These are phyloP conservation scores for Penicillium sp. DNA, from an alignment of 2,329 filamentous ascomycete genomes.

Conservation along the genomic window DNA sequence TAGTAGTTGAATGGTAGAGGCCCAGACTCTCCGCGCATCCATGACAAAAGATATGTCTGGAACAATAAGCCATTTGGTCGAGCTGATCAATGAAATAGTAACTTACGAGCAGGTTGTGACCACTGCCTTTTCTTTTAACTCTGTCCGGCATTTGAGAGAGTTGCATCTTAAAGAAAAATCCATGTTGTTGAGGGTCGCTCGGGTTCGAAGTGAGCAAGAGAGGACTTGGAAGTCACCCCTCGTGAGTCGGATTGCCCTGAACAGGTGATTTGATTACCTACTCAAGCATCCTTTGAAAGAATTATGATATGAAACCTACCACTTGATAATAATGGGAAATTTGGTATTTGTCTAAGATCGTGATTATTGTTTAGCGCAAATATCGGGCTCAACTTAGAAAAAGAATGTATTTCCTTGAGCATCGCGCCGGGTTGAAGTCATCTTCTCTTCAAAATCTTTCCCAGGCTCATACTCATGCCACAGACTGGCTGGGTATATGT, in stretches of 20 bases:
- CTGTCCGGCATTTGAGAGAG: constrained; percentile 68
- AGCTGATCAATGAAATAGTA: neutral
- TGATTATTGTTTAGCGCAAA: constrained; percentile 12
- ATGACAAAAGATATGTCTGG: constrained; percentile 80
- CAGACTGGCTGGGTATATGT: constrained; percentile 92
- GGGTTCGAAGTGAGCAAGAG: constrained; percentile 2
- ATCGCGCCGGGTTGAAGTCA: constrained; percentile 73
- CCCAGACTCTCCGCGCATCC: constrained; percentile 67
- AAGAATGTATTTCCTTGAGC: constrained; percentile 91
- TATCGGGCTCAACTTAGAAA: constrained; percentile 49
- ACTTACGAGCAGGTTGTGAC: constrained; percentile 84
- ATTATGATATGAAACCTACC: neutral
- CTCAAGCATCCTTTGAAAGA: neutral
- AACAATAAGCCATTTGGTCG: constrained; percentile 9
- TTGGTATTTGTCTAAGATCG: constrained; percentile 12
- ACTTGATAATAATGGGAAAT: neutral
- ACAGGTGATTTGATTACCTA: neutral
- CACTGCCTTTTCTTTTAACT: constrained; percentile 69
- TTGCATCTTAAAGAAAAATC: constrained; percentile 78
- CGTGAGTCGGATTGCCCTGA: neutral
- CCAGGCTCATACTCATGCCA: constrained; percentile 95
- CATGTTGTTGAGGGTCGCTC: constrained; percentile 51
- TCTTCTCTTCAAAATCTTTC: constrained; percentile 67
- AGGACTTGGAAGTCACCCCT: neutral
- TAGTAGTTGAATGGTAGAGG: constrained; percentile 56